Evolutionary conservation across 1,284 basidiomycete genomes (phyloP).

Genomic region (Ganoderma lingzhi): DNA sequence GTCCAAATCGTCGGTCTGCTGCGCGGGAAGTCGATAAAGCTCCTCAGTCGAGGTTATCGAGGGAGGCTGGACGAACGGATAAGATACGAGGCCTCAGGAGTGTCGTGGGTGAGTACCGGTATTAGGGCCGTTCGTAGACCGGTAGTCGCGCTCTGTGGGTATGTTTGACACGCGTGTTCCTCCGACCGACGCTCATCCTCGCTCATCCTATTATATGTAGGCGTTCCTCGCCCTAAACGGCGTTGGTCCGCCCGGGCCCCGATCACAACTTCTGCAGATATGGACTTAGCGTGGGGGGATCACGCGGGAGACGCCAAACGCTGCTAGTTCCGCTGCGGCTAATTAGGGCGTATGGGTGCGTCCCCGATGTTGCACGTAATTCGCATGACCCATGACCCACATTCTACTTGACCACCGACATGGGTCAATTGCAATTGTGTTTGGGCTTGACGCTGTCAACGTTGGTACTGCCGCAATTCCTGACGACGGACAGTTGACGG

Average conservation of each 20-base stretch:
- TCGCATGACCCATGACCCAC: conserved; percentile 1
- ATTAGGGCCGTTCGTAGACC: background rate
- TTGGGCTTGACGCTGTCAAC: too few relatives aligned
- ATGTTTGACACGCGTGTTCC: background rate
- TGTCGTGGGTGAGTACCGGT: conserved; percentile 2
- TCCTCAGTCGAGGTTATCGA: background rate
- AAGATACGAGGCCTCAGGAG: background rate
- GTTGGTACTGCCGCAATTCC: too few relatives aligned
- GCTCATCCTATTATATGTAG: background rate
- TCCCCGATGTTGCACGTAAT: background rate
- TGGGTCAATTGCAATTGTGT: too few relatives aligned
- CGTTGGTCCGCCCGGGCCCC: background rate
- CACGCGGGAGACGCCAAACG: background rate
- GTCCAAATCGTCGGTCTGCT: background rate
- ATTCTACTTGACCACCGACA: background rate
- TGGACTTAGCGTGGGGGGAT: background rate
- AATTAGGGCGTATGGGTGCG: background rate
- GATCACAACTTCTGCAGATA: background rate
- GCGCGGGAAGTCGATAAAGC: background rate
- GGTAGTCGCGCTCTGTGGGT: background rate
- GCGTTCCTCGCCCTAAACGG: background rate
- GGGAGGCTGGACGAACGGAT: background rate
- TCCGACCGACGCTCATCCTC: background rate
- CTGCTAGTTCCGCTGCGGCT: background rate
- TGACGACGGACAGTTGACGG: too few relatives aligned